Evolutionary conservation across 2,329 filamentous ascomycete genomes (phyloP), one percentile per base, ranked within the genome.

Genomic region (Monosporascus sp.): DNA sequence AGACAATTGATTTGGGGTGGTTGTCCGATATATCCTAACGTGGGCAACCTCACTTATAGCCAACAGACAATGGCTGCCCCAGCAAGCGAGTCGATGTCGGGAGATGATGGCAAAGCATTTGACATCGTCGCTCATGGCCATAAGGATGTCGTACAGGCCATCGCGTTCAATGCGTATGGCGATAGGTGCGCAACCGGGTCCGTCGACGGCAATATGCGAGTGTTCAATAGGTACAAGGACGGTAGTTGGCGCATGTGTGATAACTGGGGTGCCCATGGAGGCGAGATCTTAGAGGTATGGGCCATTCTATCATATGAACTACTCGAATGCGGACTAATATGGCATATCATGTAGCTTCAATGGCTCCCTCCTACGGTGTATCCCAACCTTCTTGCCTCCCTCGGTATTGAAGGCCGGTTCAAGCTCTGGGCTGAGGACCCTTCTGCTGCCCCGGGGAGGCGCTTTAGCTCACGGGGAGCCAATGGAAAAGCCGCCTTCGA

Each of bases 391-490:
- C 77, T 97, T 61, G 92, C 87, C 52, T 96, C 89, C 51, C 88
- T 97, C 54, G 90, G 89, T 57, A 88, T 93, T 64, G 93, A 97
- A 64, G 90, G 93, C 64, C 86, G 86, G 69, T 90, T 95, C 75
- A 90, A 91, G 68, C 79, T 97, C 59, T 97, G 93, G 93, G 86
- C 89, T 55, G 93, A 97, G 73, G 90, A 97, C 70, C 85, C 88
- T 17, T 88, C 86, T 1, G 88, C 94, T 48, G 80, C 88, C 1
- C 85, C 86, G 0, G 90, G 91, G 34, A 84, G 88, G 34, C 86
- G 92, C 49, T 97, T 97, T 77, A 89, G 86, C 66, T 79, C 72
- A 74, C 89, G 77, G 20, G 55, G 60, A n/a, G 62, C 60, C 20
- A 62, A 58, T 45, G 62, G 76, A 46, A 79, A 75, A 44, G 75